Base-by-base conservation (phyloP, 768 basidiomycete genomes). In the Fibroporia radiculosa region DNA sequence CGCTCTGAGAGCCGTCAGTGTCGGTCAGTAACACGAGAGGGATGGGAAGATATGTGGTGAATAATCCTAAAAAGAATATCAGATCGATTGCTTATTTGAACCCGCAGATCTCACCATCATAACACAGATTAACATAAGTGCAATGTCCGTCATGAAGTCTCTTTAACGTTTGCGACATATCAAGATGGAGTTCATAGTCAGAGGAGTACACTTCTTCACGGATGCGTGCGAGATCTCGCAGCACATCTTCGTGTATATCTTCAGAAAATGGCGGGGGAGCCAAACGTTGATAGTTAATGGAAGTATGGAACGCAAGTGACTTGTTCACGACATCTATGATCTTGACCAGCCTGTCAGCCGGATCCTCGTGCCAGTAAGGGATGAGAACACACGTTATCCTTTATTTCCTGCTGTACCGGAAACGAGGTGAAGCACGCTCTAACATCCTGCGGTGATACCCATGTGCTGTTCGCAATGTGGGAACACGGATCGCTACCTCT, bases 121-220 rank as follows among this genome's bases (percentile, higher is more conserved):
- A 80, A 57, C 78, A 81, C 19, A 61, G 52, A 53, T 78, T 77
- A 22, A 75, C 64, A 61, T 74, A 74, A 8, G 71, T 68, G 54
- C 74, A 75, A 54, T 80, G 79, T 0, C 78, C 78, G 52, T 81
- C 79, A 47, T 75, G 73, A 26, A 77, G 62, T 7, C 73, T 64
- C 54, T 76, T 77, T 47, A 79, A 64, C 1, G 78, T 64, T 14
- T 68, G 64, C 26, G 71, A 77, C 11, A 80, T 57, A 51, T 77
- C 77, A 25, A 77, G 50, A 54, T 80, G 78, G 32, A 78, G 65
- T 49, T 75, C 72, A 48, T 74, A 75, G 31, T 80, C 77, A 11
- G 72, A 74, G 1, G 57, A 27, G 51, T 79, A 80, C 1, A 56
- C 42, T 45, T 68, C 66, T 20, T 51, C 49, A 32, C 61, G 65